Evolutionary conservation across 2,329 filamentous ascomycete species (phyloP).

Genomic region (Biscogniauxia marginata): DNA sequence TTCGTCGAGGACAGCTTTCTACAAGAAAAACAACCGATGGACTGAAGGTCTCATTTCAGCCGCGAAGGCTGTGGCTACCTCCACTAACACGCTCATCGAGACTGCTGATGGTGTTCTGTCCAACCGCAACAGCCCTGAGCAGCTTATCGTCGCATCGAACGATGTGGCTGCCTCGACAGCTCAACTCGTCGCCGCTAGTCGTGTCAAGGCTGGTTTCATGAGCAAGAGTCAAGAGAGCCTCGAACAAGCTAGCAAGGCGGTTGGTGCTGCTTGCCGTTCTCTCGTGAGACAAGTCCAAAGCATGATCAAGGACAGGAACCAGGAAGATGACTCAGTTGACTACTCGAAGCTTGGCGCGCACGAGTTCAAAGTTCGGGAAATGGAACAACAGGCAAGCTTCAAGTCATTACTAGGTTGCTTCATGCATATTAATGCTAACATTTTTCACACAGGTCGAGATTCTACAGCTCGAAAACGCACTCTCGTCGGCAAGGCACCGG

Average conservation of each 20-base stretch:
- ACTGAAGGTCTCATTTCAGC: conserved; percentile 96
- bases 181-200: conserved; percentile 90
- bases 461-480: conserved; percentile 85
- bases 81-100: conserved; percentile 95
- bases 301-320: conserved; percentile 85
- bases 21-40: conserved; percentile 99
- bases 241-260: conserved; percentile 88
- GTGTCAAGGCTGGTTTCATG: conserved; percentile 98
- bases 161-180: conserved; percentile 95
- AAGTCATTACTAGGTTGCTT: neutral
- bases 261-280: conserved; percentile 81
- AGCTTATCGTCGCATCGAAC: conserved; percentile 96
- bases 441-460: conserved; percentile 76
- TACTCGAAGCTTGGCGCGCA: conserved; percentile 86
- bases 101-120: conserved; percentile 95
- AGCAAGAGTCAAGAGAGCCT: conserved; percentile 92
- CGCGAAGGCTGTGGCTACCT: conserved; percentile 90
- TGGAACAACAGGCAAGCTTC: conserved; percentile 92
- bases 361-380: conserved; percentile 98
- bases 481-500: conserved; percentile 74
- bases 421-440: conserved; percentile 23
- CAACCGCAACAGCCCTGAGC: conserved; percentile 88
- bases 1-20: conserved; percentile 87
- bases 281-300: conserved; percentile 91
- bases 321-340: conserved; percentile 80